Percentiles rank a stretch among this genome's conserved stretches.
Evolutionary conservation across 78 protist species (phyloP).

Genomic region (Ministeria vibrans): DNA sequence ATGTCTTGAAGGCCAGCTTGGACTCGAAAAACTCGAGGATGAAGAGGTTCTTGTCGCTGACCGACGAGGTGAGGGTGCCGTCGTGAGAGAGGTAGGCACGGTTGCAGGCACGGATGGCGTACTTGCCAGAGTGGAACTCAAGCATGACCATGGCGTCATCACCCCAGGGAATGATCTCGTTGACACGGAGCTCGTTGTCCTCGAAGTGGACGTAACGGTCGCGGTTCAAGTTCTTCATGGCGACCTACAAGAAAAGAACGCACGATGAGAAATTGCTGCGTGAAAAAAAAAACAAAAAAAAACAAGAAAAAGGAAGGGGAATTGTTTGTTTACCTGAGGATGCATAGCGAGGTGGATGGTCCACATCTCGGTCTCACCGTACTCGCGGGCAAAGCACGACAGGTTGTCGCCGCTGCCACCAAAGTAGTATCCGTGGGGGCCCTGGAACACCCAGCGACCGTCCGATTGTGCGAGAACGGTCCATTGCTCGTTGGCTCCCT

Average conservation of each 20-base stretch:
- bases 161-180: conserved; percentile 15
- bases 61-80: background rate
- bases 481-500: conserved; percentile 5
- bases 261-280: background rate
- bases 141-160: background rate
- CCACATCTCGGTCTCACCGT: background rate
- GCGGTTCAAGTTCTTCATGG: background rate
- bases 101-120: background rate
- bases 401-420: background rate
- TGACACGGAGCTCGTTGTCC: background rate
- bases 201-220: background rate
- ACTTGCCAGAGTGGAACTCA: background rate
- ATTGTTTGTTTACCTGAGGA: background rate
- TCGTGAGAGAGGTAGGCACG: background rate
- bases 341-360: conserved; percentile 15
- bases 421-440: conserved; percentile 1
- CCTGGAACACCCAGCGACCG: conserved; percentile 3
- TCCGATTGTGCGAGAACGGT: background rate
- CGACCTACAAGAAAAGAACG: background rate
- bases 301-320: background rate
- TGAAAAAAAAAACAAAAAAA: background rate
- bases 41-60: background rate
- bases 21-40: background rate
- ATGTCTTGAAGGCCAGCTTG: background rate
- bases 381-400: background rate